These are phyloP conservation scores for Daphne laureola DNA, from an alignment of 441 rosid species.

Conservation along the genomic window DNA sequence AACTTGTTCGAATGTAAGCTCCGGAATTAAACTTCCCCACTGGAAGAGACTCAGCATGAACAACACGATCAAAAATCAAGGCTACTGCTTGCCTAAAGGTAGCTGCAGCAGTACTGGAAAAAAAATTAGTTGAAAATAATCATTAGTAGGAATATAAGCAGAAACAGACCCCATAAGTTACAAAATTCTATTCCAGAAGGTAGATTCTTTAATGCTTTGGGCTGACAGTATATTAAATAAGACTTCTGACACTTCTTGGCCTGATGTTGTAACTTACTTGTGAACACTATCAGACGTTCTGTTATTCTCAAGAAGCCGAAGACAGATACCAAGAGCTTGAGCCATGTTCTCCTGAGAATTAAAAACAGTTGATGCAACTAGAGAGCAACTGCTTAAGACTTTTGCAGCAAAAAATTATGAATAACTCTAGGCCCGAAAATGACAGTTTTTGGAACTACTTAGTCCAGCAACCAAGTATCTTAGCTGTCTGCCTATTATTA, in stretches of 20 bases:
- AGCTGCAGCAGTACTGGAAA: constrained; percentile 95
- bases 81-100: constrained; percentile 99
- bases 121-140: constrained; percentile 14
- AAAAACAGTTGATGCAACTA: constrained; percentile 21
- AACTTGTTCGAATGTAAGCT: constrained; percentile 60
- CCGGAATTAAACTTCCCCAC: constrained; percentile 59
- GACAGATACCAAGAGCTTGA: constrained; percentile 87
- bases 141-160: constrained; percentile 11
- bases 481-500: too few relatives aligned
- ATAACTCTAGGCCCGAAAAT: too few relatives aligned
- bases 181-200: constrained; percentile 1
- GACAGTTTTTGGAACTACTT: too few relatives aligned
- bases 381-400: constrained; percentile 11
- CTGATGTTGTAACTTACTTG: constrained; percentile 51
- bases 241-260: too few relatives aligned
- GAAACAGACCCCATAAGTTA: constrained; percentile 10
- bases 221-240: constrained; percentile 2
- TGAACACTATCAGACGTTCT: constrained; percentile 82
- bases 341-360: constrained; percentile 78
- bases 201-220: constrained; percentile 11
- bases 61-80: constrained; percentile 81
- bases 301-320: constrained; percentile 87
- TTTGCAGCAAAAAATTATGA: too few relatives aligned
- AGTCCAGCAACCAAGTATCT: too few relatives aligned
- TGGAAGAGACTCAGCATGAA: constrained; percentile 84